Evolutionary conservation across 805 yeast genomes (phyloP).

Genomic region (Pichia ethanolica): DNA sequence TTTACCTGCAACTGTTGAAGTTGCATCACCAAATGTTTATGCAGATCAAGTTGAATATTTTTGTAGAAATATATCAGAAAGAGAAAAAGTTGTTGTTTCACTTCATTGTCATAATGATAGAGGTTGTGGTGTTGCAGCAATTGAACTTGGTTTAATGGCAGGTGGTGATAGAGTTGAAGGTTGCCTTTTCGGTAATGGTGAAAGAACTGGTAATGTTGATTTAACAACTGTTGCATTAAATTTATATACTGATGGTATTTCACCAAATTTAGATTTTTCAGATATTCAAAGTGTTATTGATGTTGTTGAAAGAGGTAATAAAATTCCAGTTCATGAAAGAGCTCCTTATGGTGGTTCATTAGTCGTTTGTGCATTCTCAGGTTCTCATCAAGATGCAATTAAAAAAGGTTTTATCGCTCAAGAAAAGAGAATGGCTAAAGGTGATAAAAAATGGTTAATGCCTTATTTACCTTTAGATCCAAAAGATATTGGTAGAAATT

Average conservation of each 20-base stretch:
- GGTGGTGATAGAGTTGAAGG: slow-evolving; percentile 86
- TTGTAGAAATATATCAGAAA: slow-evolving; percentile 56
- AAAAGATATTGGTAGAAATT: slow-evolving; percentile 70
- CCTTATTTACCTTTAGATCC: slow-evolving; percentile 81
- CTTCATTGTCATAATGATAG: slow-evolving; percentile 75
- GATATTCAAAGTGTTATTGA: slow-evolving; percentile 61
- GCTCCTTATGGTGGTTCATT: slow-evolving; percentile 78
- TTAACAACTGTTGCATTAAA: slow-evolving; percentile 67
- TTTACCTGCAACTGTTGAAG: slow-evolving; percentile 77
- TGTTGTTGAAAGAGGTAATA: slow-evolving; percentile 68
- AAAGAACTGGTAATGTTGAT: slow-evolving; percentile 80
- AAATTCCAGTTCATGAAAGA: slow-evolving; percentile 64
- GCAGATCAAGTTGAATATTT: slow-evolving; percentile 80
- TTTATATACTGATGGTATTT: slow-evolving; percentile 70
- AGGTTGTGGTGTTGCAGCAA: slow-evolving; percentile 80
- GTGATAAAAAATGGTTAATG: slow-evolving; percentile 52
- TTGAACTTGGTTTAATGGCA: slow-evolving; percentile 70
- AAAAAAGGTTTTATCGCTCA: slow-evolving; percentile 37
- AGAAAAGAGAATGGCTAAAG: slow-evolving; percentile 41
- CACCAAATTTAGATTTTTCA: slow-evolving; percentile 66
- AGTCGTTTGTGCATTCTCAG: slow-evolving; percentile 73
- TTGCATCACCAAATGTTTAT: slow-evolving; percentile 65
- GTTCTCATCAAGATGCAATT: slow-evolving; percentile 37
- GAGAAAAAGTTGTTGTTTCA: slow-evolving; percentile 65
- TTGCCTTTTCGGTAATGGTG: slow-evolving; percentile 78